phyloP scores from a whole-genome alignment of 1,284 basidiomycete genomes.

The Ustilago xerochloae region DNA sequence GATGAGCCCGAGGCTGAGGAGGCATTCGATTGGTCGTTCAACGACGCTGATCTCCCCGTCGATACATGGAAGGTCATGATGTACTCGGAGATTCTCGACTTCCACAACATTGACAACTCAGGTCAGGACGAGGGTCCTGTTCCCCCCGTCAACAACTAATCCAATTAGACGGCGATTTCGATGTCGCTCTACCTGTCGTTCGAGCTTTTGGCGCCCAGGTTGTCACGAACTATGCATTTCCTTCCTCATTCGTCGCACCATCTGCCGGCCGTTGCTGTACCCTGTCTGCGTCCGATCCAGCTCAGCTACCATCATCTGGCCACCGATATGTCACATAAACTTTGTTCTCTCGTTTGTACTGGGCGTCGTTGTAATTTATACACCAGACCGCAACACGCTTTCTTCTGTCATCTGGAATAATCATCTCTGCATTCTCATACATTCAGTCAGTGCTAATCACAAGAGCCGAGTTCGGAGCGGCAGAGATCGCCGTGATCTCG shows the following conservation, averaged over 20 bases:
- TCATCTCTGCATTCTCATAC: constrained; percentile 17
- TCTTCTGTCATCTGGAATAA: constrained; percentile 24
- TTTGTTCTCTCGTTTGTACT: constrained; percentile 8
- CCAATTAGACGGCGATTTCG: too few species aligned
- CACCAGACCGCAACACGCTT: constrained; percentile 23
- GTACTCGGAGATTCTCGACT: constrained; percentile 71
- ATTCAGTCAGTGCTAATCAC: neutral
- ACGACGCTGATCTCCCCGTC: constrained; percentile 98
- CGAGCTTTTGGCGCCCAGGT: neutral
- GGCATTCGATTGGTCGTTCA: constrained; percentile 99
- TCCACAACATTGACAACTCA: constrained; percentile 68
- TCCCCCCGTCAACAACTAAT: constrained; percentile 44
- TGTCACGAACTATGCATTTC: neutral
- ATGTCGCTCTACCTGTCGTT: neutral
- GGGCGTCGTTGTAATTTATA: constrained; percentile 28
- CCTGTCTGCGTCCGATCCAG: neutral
- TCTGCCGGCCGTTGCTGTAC: neutral
- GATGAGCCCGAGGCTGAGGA: constrained; percentile 95
- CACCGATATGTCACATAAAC: constrained; percentile 14
- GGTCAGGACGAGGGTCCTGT: constrained; percentile 57
- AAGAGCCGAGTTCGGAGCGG: neutral
- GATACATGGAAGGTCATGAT: constrained; percentile 95
- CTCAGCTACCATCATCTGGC: neutral
- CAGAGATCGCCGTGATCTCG: too few species aligned
- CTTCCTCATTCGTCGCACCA: neutral